Conservation (phyloP, 2,329 filamentous ascomycete genomes). For the Arthrobotrys megalospora region DNA sequence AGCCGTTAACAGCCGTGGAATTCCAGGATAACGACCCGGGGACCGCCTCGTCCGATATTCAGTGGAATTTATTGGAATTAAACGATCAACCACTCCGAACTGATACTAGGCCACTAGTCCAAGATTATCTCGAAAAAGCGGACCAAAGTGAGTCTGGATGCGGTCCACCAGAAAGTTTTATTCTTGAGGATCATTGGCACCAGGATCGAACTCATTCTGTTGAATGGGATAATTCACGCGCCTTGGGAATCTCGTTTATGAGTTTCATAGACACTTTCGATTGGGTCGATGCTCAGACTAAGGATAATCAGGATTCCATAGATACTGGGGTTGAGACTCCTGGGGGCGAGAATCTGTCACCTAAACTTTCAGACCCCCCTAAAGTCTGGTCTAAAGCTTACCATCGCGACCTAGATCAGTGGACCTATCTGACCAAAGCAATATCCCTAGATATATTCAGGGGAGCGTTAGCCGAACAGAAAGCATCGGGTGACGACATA, state of each 20-base stretch:
- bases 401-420: slow-evolving; percentile 1
- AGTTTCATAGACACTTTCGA: no score
- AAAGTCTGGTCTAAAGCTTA: slow-evolving; percentile 16
- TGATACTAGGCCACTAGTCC: not conserved
- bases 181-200: no score
- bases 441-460: not conserved
- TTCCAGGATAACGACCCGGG: not conserved
- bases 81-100: no score
- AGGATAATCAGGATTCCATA: not conserved
- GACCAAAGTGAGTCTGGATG: not conserved
- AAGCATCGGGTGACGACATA: not conserved
- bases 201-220: no score
- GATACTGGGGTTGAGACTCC: no score
- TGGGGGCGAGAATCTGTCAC: not conserved
- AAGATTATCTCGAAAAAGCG: no score
- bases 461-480: not conserved
- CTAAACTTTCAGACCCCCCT: slow-evolving; percentile 4
- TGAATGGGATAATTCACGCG: no score
- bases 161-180: not conserved
- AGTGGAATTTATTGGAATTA: not conserved
- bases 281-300: no score
- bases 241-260: no score
- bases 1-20: not conserved
- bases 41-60: not conserved
- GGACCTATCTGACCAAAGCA: not conserved